These are phyloP conservation scores for Funneliformis mosseae DNA, from an alignment of 192 early-diverging fungal species.

Conservation along the genomic window DNA sequence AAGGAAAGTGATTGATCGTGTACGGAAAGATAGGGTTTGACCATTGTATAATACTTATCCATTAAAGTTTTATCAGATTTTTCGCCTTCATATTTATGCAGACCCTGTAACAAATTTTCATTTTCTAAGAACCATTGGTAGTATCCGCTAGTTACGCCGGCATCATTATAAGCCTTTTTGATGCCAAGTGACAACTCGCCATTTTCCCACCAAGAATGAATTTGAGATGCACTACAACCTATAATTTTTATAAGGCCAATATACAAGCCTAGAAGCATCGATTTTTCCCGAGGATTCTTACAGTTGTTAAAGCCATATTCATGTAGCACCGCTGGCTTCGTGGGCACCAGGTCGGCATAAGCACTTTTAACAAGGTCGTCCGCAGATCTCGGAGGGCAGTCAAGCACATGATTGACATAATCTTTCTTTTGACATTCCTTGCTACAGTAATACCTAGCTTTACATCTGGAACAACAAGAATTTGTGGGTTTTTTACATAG, in stretches of 20 bases:
- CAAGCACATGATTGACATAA: neutral
- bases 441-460: neutral
- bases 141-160: neutral
- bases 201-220: conserved; percentile 21
- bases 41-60: neutral
- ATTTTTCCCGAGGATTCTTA: neutral
- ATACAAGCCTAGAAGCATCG: conserved; percentile 6
- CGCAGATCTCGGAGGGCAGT: neutral
- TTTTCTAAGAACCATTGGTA: conserved; percentile 11
- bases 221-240: conserved; percentile 5
- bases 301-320: conserved; percentile 5
- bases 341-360: neutral
- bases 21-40: conserved; percentile 18
- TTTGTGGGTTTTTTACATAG: neutral
- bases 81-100: conserved; percentile 10
- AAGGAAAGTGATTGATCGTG: neutral
- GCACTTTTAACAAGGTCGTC: conserved; percentile 7
- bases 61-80: neutral
- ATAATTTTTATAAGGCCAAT: conserved; percentile 1
- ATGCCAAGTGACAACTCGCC: neutral
- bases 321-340: neutral
- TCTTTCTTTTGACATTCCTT: neutral
- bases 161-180: conserved; percentile 8
- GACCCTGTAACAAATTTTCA: conserved; percentile 5
- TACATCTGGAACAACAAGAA: neutral